These are phyloP conservation scores for Curvularia sp. DNA, from an alignment of 2,329 filamentous ascomycete species.

Conservation along the genomic window DNA sequence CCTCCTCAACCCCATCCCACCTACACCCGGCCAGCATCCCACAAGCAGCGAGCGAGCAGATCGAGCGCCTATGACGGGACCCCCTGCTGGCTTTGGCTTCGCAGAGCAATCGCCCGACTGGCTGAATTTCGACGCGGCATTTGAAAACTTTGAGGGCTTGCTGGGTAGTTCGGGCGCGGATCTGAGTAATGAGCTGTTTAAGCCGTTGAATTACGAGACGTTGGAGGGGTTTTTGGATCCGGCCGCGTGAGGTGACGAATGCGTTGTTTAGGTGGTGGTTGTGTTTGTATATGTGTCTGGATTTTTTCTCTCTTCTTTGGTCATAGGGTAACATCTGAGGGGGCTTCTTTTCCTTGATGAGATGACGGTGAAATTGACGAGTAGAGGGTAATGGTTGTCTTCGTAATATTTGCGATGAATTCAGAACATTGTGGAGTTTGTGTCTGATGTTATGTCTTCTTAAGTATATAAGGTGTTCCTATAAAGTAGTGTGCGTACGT, in stretches of 20 bases:
- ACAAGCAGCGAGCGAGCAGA: slow-evolving; percentile 48
- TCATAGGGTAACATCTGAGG: neutral
- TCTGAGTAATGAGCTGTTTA: slow-evolving; percentile 49
- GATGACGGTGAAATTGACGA: neutral
- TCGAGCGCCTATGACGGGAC: slow-evolving; percentile 30
- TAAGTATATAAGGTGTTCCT: neutral
- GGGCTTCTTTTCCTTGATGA: neutral
- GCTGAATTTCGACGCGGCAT: slow-evolving; percentile 50
- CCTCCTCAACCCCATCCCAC: slow-evolving; percentile 39
- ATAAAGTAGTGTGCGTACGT: neutral
- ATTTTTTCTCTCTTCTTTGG: neutral
- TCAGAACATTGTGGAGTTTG: neutral
- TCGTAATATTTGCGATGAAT: neutral
- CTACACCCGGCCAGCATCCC: slow-evolving; percentile 46
- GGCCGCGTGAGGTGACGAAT: slow-evolving; percentile 14
- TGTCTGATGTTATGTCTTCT: neutral
- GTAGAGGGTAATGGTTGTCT: neutral
- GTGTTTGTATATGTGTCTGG: neutral
- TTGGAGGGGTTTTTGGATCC: slow-evolving; percentile 45
- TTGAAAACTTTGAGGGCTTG: slow-evolving; percentile 51
- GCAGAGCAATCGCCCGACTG: slow-evolving; percentile 48
- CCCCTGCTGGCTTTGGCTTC: slow-evolving; percentile 37
- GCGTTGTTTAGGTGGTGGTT: too few species aligned
- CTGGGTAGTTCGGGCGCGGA: slow-evolving; percentile 49
- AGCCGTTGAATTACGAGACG: slow-evolving; percentile 46